A percentile compares a stretch with the other conserved stretches of the same genome.
These are phyloP conservation scores for Thermomucor indicae-seudaticae DNA, from an alignment of 371 early-diverging fungal species.

Conservation along the genomic window DNA sequence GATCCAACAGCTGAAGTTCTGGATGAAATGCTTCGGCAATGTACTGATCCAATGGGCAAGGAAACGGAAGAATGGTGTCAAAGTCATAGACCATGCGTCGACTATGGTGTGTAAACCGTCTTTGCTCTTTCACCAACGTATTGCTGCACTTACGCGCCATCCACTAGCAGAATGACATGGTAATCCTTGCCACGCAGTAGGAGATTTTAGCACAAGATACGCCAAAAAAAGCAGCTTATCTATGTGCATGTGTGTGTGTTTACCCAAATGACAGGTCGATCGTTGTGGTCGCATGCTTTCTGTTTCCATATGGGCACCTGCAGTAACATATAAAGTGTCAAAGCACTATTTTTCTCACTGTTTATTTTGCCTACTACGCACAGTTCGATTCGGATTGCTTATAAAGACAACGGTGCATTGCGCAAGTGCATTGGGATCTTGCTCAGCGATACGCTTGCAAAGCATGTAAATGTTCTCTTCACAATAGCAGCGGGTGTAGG, in stretches of 20 bases:
- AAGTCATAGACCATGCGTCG: conserved; percentile 27
- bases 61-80: conserved; percentile 33
- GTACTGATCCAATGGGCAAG: conserved; percentile 22
- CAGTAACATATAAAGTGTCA: too few relatives aligned
- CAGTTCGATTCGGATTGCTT: conserved; percentile 25
- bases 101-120: neutral
- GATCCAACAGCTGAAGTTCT: conserved; percentile 8
- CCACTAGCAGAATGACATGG: conserved; percentile 30
- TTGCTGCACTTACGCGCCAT: neutral
- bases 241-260: neutral
- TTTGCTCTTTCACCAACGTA: neutral
- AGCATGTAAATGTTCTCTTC: conserved; percentile 44
- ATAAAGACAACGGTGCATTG: conserved; percentile 29
- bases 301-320: conserved; percentile 13
- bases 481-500: conserved; percentile 37
- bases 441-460: conserved; percentile 20
- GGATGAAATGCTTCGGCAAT: conserved; percentile 25
- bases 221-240: neutral
- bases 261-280: conserved; percentile 35
- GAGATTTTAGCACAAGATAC: neutral
- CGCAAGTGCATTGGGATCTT: conserved; percentile 9
- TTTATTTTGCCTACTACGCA: too few relatives aligned
- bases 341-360: too few relatives aligned
- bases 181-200: conserved; percentile 43
- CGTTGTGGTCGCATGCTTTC: neutral